phyloP scores from a whole-genome alignment of 345 rosid species.

The Carallia brachiata region DNA sequence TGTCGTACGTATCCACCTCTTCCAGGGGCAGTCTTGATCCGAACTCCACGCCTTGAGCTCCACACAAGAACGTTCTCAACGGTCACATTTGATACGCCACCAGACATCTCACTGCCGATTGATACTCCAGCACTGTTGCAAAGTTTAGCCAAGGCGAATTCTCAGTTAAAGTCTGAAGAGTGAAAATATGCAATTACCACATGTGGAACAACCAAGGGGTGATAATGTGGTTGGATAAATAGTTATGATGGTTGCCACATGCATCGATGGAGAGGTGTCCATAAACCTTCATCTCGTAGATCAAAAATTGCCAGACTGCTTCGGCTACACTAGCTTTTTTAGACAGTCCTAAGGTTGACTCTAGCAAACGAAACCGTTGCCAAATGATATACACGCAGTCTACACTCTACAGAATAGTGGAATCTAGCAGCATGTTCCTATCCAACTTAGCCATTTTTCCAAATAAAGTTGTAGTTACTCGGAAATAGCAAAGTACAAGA shows the following conservation, averaged over 20 bases:
- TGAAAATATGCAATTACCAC: constrained; percentile 6
- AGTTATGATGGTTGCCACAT: background rate
- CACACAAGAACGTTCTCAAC: constrained; percentile 80
- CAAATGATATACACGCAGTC: background rate
- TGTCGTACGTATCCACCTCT: constrained; percentile 78
- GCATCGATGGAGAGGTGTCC: background rate
- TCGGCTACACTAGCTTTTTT: background rate
- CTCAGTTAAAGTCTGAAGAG: constrained; percentile 13
- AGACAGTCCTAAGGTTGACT: background rate
- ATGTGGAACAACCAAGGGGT: background rate
- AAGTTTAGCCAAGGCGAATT: constrained; percentile 20
- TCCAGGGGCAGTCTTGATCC: constrained; percentile 96
- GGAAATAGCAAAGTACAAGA: too few relatives aligned
- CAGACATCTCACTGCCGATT: constrained; percentile 99
- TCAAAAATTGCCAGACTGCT: background rate
- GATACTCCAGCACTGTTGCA: constrained; percentile 89
- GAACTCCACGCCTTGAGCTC: constrained; percentile 90
- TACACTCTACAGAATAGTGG: too few relatives aligned
- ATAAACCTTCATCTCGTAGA: background rate
- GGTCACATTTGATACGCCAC: constrained; percentile 84
- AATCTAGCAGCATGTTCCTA: too few relatives aligned
- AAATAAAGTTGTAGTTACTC: too few relatives aligned
- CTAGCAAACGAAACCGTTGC: background rate
- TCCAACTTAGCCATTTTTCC: too few relatives aligned
- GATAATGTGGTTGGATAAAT: background rate